phyloP scores from a whole-genome alignment of 108 stramenopile genomes.

The Nitzschia inconspicua region DNA sequence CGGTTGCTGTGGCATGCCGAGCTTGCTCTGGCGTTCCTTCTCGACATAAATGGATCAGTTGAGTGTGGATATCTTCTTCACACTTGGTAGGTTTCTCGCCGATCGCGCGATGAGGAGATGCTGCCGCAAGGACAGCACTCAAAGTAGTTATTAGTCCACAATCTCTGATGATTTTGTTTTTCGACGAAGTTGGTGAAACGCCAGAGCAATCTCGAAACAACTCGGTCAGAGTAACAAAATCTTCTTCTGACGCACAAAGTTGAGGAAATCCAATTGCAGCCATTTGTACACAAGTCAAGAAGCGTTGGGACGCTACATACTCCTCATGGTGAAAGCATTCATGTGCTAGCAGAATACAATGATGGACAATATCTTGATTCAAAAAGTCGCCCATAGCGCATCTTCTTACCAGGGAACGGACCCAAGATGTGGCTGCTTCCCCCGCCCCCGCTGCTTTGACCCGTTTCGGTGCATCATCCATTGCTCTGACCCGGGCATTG shows the following conservation, averaged over 20 bases:
- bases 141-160: slow-evolving; percentile 55
- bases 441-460: slow-evolving; percentile 57
- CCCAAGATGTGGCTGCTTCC: slow-evolving; percentile 39
- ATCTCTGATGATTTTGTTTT: slow-evolving; percentile 34
- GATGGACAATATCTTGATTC: slow-evolving; percentile 59
- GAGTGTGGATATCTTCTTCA: slow-evolving; percentile 28
- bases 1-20: slow-evolving; percentile 62
- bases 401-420: slow-evolving; percentile 56
- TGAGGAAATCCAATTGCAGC: slow-evolving; percentile 50
- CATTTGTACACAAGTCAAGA: slow-evolving; percentile 52
- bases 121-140: slow-evolving; percentile 56
- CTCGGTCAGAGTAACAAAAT: slow-evolving; percentile 58
- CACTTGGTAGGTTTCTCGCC: neutral
- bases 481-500: slow-evolving; percentile 56
- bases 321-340: slow-evolving; percentile 67
- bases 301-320: slow-evolving; percentile 40
- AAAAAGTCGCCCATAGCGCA: slow-evolving; percentile 76
- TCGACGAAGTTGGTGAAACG: slow-evolving; percentile 1
- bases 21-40: slow-evolving; percentile 83
- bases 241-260: slow-evolving; percentile 42
- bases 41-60: slow-evolving; percentile 7
- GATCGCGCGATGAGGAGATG: neutral
- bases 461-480: slow-evolving; percentile 81
- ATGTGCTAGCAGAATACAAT: slow-evolving; percentile 70
- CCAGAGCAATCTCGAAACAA: slow-evolving; percentile 44